Percentiles rank a stretch among this genome's conserved stretches.
These are phyloP conservation scores for Lolium rigidum DNA, from an alignment of 176 grass and related monocot genomes.

Conservation along the genomic window DNA sequence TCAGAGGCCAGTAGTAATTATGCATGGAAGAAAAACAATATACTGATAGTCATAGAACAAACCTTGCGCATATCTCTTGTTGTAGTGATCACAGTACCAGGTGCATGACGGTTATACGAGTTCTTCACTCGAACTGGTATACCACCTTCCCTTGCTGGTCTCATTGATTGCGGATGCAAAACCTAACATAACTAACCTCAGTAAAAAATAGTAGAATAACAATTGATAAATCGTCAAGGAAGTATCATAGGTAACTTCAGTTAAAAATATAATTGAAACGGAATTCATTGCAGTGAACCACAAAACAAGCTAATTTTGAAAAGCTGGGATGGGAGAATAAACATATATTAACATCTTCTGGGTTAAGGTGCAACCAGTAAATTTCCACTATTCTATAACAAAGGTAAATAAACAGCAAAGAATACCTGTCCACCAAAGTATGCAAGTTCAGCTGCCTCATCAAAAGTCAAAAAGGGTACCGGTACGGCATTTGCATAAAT, in stretches of 20 bases:
- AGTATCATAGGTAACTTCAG: constrained; percentile 3
- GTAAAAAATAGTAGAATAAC: background rate
- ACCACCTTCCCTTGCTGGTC: constrained; percentile 85
- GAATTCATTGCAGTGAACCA: background rate
- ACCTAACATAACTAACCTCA: constrained; percentile 48
- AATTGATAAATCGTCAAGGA: constrained; percentile 2
- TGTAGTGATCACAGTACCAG: constrained; percentile 94
- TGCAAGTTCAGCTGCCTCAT: constrained; percentile 97
- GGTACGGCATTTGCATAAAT: constrained; percentile 81
- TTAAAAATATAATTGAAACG: constrained; percentile 2
- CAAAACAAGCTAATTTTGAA: background rate
- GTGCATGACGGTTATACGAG: constrained; percentile 88
- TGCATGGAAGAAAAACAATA: constrained; percentile 20
- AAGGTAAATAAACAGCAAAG: background rate
- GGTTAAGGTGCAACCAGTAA: background rate
- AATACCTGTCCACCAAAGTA: constrained; percentile 94
- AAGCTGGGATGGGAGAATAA: background rate
- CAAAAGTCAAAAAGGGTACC: constrained; percentile 96
- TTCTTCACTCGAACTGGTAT: constrained; percentile 98
- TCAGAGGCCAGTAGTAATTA: constrained; percentile 28
- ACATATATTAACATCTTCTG: background rate
- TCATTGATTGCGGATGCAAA: constrained; percentile 96
- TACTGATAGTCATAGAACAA: constrained; percentile 29
- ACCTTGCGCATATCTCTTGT: constrained; percentile 96
- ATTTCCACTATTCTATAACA: constrained; percentile 1